Percentiles rank a stretch among this genome's conserved stretches.
These are phyloP conservation scores for Rugonectria rugulosa DNA, from an alignment of 2,329 filamentous ascomycete genomes.

Conservation along the genomic window DNA sequence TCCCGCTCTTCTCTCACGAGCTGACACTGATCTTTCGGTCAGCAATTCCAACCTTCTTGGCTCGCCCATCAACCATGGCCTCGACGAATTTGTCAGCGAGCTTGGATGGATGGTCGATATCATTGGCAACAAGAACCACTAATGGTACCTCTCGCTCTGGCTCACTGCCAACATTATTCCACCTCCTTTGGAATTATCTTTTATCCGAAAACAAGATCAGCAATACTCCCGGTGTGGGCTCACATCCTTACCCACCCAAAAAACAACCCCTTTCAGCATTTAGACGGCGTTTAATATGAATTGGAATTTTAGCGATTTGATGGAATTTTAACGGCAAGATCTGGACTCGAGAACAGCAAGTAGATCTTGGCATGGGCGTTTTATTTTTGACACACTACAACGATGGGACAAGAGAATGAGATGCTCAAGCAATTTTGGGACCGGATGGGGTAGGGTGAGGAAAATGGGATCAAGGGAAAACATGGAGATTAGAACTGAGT, in stretches of 20 bases:
- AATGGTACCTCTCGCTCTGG: slow-evolving; percentile 11
- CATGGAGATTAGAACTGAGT: too few species aligned
- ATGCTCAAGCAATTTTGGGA: slow-evolving; percentile 8
- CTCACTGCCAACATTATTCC: background rate
- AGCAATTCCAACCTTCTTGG: slow-evolving; percentile 41
- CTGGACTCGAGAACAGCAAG: slow-evolving; percentile 10
- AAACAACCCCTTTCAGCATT: slow-evolving; percentile 21
- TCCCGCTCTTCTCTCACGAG: slow-evolving; percentile 35
- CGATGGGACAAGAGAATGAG: slow-evolving; percentile 19
- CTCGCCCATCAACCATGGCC: slow-evolving; percentile 45
- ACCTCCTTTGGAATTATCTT: background rate
- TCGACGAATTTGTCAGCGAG: slow-evolving; percentile 54
- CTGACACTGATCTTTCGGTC: slow-evolving; percentile 28
- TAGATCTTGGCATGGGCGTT: slow-evolving; percentile 32
- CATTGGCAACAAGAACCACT: slow-evolving; percentile 48
- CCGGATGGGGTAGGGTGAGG: background rate
- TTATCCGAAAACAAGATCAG: slow-evolving; percentile 22
- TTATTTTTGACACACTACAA: background rate
- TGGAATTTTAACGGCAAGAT: slow-evolving; percentile 8
- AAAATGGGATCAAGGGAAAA: slow-evolving; percentile 1
- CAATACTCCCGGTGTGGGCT: slow-evolving; percentile 13
- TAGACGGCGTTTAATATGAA: slow-evolving; percentile 32
- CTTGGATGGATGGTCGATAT: slow-evolving; percentile 61
- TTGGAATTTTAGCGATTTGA: slow-evolving; percentile 14
- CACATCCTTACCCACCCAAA: slow-evolving; percentile 13